Evolutionary conservation across 495 filamentous ascomycete genomes (phyloP).

Genomic region (Penicillium bialowiezense): DNA sequence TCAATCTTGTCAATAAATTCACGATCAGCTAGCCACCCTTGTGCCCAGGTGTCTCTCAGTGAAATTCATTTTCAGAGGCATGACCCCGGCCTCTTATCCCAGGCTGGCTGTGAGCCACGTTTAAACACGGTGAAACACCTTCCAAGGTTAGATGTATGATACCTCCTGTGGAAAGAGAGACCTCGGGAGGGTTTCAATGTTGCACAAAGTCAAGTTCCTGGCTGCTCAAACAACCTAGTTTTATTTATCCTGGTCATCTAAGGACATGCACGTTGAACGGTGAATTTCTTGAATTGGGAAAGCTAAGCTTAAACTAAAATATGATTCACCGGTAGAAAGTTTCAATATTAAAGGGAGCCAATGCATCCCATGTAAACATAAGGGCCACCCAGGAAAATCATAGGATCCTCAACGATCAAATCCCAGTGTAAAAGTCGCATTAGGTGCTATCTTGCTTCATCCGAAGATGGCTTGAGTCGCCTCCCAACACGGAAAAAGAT

Average conservation of each 20-base stretch:
- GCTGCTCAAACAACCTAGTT: background rate
- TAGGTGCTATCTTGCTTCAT: background rate
- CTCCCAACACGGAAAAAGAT: background rate
- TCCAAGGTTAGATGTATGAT: too few relatives aligned
- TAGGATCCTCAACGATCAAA: background rate
- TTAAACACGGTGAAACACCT: too few relatives aligned
- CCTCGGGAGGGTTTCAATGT: too few relatives aligned
- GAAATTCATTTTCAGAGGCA: too few relatives aligned
- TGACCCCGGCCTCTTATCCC: too few relatives aligned
- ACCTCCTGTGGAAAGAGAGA: too few relatives aligned
- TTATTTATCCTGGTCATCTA: background rate
- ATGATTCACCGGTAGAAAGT: conserved; percentile 6
- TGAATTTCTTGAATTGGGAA: background rate
- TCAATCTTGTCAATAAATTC: background rate
- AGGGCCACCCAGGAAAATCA: background rate
- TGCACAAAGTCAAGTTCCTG: too few relatives aligned
- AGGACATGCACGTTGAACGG: background rate
- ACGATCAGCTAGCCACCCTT: background rate
- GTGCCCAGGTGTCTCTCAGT: too few relatives aligned
- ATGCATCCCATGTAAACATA: conserved; percentile 1
- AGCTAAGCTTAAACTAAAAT: conserved; percentile 6
- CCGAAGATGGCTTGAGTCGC: conserved; percentile 1
- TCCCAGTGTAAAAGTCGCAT: background rate
- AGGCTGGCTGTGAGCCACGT: too few relatives aligned
- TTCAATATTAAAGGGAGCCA: conserved; percentile 2